Evolutionary conservation across 1,284 basidiomycete species (phyloP), one percentile per base, ranked within the genome.

Genomic region (Ceratobasidium sp.): DNA sequence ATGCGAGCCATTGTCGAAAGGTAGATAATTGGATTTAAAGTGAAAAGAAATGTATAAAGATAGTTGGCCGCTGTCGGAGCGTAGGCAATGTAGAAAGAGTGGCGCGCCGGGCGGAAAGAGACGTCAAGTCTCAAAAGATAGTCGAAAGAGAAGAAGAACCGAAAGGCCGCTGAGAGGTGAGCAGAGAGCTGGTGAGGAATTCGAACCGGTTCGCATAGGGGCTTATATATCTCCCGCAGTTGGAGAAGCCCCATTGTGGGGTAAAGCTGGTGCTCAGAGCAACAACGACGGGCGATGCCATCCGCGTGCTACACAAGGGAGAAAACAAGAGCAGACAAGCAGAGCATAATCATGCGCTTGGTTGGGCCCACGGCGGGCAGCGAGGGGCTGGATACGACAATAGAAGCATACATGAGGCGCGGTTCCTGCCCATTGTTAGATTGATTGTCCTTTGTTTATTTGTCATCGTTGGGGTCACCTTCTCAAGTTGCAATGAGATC

Each of bases 1-100:
- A 74, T 69, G 55, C 74, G 73, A 50, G 75, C 73, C 75, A 76
- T 77, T 17, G 27, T 68, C 12, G n/a, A 54, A 69, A 60, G 32
- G n/a, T n/a, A n/a, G n/a, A n/a, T n/a, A n/a, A 38, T 40, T 40
- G n/a, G 15, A 25, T 40, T 31, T 40, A 25, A 22, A 65, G 10
- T 1, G 22, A 38, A 40, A 2, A 49, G 17, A 53, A 65, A 42
- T 25, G 20, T 35, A 65, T 53, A 65, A 65, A 4, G 60, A 65
- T 65, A 65, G 60, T 52, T 1, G 35, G 34, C 52, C 49, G 49
- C 60, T 65, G 32, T 65, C 60, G 49, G 42, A 65, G 60, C 49
- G 60, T 40, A 34, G 43, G 13, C 35, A 42, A 32, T 38, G 35
- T 65, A 40, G 60, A 65, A 65, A 7, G 49, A 65, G 58, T 62